Evolutionary conservation across 1,139 yeast genomes (phyloP), one percentile per base, ranked within the genome.

Genomic region (Yamadazyma jaroonii): DNA sequence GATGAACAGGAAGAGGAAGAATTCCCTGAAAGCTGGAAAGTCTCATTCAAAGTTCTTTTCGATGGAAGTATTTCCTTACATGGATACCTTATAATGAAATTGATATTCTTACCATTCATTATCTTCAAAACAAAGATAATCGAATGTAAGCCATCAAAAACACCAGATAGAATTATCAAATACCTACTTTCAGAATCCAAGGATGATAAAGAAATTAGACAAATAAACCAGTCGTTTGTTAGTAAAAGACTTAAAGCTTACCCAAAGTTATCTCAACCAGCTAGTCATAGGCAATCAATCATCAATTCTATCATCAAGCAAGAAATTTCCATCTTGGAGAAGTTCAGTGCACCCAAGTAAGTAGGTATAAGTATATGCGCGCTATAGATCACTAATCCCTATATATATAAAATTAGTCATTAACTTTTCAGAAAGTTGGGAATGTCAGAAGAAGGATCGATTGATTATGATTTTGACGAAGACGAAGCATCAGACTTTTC

Each of bases 11-110:
- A 40, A 5, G 50, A 45, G 3, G 38, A 44, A 11, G 54, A 51
- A n/a, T 35, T 41, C 9, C 61, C 62, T 0, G 62, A 59, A 25
- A 43, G 58, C 2, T 65, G 69, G 69, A 56, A 60, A 36, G 42
- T 52, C 15, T 51, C 65, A 8, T 53, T 61, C 9, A 47, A 48
- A 32, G 49, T 64, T 20, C 41, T 40, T 9, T 45, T 35, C 29
- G 51, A 54, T 37, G 70, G 66, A 1, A 38, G 42, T 9, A 50
- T 58, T 15, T 50, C 65, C 7, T 40, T 48, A 6, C 61, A 61
- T 29, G 58, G 67, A 1, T 46, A 50, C 33, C 54, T 62, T 4
- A 50, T 64, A 7, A 39, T 61, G 11, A 50, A 56, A 25, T 43
- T 64, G 21, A 29, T 63, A 7, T 41, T 46, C 9, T 48, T 64